Base-by-base conservation (phyloP, 176 grass and related monocot genomes). In the Eragrostis nindensis region DNA sequence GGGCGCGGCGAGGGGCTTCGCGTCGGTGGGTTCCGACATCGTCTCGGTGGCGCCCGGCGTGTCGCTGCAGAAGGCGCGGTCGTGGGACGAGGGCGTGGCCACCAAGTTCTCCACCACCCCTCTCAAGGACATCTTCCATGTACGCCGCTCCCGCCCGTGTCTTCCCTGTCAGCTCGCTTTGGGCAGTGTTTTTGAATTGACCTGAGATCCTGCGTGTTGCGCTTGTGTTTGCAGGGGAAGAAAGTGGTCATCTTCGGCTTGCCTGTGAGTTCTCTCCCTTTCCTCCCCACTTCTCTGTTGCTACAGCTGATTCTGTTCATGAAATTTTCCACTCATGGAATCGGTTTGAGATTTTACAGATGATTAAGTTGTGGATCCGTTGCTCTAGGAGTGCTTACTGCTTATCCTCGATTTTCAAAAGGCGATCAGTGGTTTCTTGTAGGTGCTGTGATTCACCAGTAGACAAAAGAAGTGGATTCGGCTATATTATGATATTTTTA, bases 241-340 rank as follows among this genome's bases (percentile, higher is more conserved):
- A 95, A 99, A 83, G 96, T 99, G 61, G 86, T 95, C 68, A 86
- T 99, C 81, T 99, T 99, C 57, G 96, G 96, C 11, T 67, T 99
- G 82, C 96, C 96, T 16, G 92, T 99, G 76, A 93, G 90, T 77
- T 79, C 46, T 14, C 42, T 14, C n/a, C 8, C 42, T 63, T 50
- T 40, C 12, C 70, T 68, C 17, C 57, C 18, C 26, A 78, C 10
- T 55, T 42, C 16, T 47, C 73, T 43, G 36, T 5, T 80, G n/a
- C 42, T 29, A 54, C 5, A 72, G 16, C 4, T 72, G 22, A 13
- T 71, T 63, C 9, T 62, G 62, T 57, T 64, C 42, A n/a, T 32
- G 6, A 73, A 15, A 22, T 52, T 46, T 27, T 15, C 1, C 12
- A 21, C 50, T 49, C 11, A 73, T 7, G 6, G 53, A 5, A 62